Conservation (phyloP, 2,329 filamentous ascomycete genomes). For the Chrysoporthe cubensis region DNA sequence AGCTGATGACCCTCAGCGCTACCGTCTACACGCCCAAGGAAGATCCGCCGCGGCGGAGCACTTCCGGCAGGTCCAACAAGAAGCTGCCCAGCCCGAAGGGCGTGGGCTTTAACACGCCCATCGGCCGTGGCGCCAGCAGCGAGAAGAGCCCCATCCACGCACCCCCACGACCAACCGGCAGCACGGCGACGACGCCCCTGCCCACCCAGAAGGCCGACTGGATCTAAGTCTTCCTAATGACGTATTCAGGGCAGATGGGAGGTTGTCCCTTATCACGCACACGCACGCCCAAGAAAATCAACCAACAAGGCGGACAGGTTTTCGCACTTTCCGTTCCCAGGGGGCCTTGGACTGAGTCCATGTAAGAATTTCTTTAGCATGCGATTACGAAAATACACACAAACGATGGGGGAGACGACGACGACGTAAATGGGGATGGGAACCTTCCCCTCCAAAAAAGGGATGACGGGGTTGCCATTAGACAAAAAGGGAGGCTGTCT, state of each 20-base stretch:
- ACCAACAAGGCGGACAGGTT: conserved; percentile 1
- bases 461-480: neutral
- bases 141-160: neutral
- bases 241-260: conserved; percentile 9
- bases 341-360: conserved; percentile 23
- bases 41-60: conserved; percentile 34
- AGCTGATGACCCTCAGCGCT: conserved; percentile 48
- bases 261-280: neutral
- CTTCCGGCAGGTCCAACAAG: conserved; percentile 32
- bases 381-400: neutral
- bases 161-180: conserved; percentile 21
- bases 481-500: neutral
- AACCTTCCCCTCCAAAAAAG: neutral
- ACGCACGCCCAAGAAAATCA: neutral
- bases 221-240: conserved; percentile 25
- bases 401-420: neutral
- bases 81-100: conserved; percentile 48
- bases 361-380: conserved; percentile 17
- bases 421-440: neutral
- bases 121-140: conserved; percentile 8
- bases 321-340: conserved; percentile 15
- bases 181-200: conserved; percentile 15
- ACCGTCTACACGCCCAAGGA: conserved; percentile 53
- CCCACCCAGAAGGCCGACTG: conserved; percentile 21
- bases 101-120: conserved; percentile 45